Conservation (phyloP, 2,329 filamentous ascomycete genomes). For the Beauveria sp. region DNA sequence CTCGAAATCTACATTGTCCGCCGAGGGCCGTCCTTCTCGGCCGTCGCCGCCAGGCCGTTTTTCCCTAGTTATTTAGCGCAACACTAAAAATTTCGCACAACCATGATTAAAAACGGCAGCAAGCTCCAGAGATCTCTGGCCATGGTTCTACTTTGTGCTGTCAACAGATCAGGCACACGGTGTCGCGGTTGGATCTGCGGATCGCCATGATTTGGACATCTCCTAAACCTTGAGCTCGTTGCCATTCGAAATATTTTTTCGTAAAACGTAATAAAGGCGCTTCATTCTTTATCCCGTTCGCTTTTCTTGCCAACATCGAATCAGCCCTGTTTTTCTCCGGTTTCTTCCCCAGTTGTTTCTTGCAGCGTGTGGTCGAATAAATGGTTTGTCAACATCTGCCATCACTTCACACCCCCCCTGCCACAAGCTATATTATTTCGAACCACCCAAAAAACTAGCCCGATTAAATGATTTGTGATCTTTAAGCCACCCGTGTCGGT, state of each 20-base stretch:
- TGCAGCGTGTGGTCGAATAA: background rate
- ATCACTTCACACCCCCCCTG: background rate
- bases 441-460: background rate
- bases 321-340: background rate
- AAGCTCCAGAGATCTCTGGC: too few species aligned
- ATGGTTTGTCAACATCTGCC: slow-evolving; percentile 9
- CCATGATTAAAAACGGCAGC: too few species aligned
- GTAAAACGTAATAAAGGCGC: background rate
- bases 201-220: too few species aligned
- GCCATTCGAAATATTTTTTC: background rate
- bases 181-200: too few species aligned
- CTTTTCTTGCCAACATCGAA: background rate
- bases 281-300: background rate
- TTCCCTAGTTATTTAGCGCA: too few species aligned
- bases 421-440: background rate
- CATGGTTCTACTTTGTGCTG: too few species aligned
- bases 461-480: slow-evolving; percentile 4
- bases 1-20: too few species aligned
- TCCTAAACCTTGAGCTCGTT: too few species aligned
- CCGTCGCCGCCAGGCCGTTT: too few species aligned
- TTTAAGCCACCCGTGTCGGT: background rate
- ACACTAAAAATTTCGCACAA: too few species aligned
- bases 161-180: too few species aligned
- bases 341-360: background rate
- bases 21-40: too few species aligned